These are phyloP conservation scores for Tetradesmus obliquus DNA, from an alignment of 139 green algal species.

Conservation along the genomic window DNA sequence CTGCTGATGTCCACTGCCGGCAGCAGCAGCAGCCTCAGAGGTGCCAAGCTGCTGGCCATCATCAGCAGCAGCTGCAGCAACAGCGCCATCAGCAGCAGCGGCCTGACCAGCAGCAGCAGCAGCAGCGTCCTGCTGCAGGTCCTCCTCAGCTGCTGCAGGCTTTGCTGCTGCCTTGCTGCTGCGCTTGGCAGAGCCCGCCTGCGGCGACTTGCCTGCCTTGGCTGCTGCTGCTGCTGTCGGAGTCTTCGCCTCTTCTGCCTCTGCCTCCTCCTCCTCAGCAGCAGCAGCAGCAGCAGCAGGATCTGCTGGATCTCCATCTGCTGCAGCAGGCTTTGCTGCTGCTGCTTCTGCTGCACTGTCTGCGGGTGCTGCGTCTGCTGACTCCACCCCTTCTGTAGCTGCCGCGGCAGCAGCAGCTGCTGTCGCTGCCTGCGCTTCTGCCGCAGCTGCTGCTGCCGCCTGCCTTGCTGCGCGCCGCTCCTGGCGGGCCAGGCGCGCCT, in stretches of 20 bases:
- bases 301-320: not conserved
- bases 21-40: not conserved
- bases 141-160: not conserved
- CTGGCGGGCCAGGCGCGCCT: not conserved
- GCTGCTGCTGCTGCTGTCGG: not conserved
- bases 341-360: not conserved
- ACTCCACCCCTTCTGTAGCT: not conserved
- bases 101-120: not conserved
- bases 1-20: not conserved
- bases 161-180: slow-evolving; percentile 12
- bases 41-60: not conserved
- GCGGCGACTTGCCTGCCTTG: not conserved
- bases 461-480: not conserved
- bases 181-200: not conserved
- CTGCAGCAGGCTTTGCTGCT: not conserved
- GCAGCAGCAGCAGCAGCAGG: not conserved
- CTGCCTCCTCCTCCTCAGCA: not conserved
- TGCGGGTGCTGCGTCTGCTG: not conserved
- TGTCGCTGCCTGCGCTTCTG: not conserved
- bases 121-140: not conserved
- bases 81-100: not conserved
- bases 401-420: not conserved
- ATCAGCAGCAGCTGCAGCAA: not conserved
- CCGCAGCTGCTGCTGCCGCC: not conserved
- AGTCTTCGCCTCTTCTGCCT: not conserved